Evolutionary conservation across 768 basidiomycete species (phyloP).

Genomic region (Tephrocybe rancida): DNA sequence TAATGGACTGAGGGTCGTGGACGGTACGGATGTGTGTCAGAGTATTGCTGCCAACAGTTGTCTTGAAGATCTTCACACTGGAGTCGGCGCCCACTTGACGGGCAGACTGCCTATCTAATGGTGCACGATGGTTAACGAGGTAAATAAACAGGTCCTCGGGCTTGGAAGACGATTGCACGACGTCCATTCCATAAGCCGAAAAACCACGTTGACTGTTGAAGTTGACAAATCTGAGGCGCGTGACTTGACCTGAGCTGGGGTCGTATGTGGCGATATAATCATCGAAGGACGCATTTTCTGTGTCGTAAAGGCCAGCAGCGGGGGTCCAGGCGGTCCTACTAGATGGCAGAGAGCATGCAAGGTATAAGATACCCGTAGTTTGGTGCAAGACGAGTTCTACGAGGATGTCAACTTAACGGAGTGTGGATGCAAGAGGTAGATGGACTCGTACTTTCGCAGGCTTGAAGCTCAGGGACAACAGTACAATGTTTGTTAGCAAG

Average conservation of each 20-base stretch:
- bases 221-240: conserved; percentile 43
- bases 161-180: conserved; percentile 53
- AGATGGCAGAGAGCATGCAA: conserved; percentile 59
- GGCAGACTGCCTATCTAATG: conserved; percentile 37
- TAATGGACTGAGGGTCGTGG: conserved; percentile 46
- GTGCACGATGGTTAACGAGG: conserved; percentile 71
- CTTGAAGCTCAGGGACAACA: conserved; percentile 53
- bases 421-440: background rate
- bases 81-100: conserved; percentile 66
- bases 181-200: conserved; percentile 69
- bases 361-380: conserved; percentile 56
- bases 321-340: conserved; percentile 59
- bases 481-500: conserved; percentile 53
- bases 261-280: conserved; percentile 69
- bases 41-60: conserved; percentile 39
- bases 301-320: conserved; percentile 34
- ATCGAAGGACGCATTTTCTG: conserved; percentile 29
- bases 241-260: conserved; percentile 44
- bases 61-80: conserved; percentile 69
- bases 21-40: conserved; percentile 62
- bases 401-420: background rate
- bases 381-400: conserved; percentile 63
- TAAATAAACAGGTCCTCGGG: conserved; percentile 61
- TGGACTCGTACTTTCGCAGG: conserved; percentile 62
- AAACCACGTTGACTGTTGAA: conserved; percentile 45